Base-by-base conservation (phyloP, 176 grass and related monocot genomes). In the Canna indica region DNA sequence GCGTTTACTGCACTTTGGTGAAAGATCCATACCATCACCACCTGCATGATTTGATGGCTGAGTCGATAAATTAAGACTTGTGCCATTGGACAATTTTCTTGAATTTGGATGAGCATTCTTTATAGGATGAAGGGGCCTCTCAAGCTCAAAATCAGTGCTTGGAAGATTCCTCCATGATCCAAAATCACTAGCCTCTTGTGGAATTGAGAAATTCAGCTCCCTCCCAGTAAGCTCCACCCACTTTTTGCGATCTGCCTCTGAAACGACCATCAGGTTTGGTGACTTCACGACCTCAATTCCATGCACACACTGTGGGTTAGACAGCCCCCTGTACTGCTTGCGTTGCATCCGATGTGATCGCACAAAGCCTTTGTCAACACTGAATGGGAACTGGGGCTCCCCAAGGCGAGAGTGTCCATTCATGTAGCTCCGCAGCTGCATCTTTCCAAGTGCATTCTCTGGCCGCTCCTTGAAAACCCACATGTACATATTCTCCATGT, bases 401-500 rank as follows among this genome's bases (percentile, higher is more conserved):
- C 91, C 88, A 36, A 91, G 88, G 69, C 91, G 87, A 0, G 91
- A 96, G 72, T 96, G 91, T 41, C 91, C 91, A 16, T 96, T 96
- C 88, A 96, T 96, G 82, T 87, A 96, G 76, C 91, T 96, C 73
- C 91, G 77, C 28, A 96, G 82, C 72, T 96, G 91, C 91, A 96
- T 96, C 85, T 96, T 96, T 45, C 91, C 88, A 26, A 96, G 88
- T 60, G 91, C 85, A 80, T 96, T 96, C 80, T 96, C 91, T 0
- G 91, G 78, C 29, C 83, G 79, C 54, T 96, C 85, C 75, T 91
- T 96, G 72, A 96, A 96, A 65, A 79, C 85, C 91, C 91, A 96
- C 91, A 96, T 96, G 59, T 96, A 96, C 88, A 96, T 91, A 81
- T 96, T 96, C 78, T 96, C 91, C 91, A 91, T 91, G 70, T 96